Evolutionary conservation across 345 rosid species (phyloP).

Genomic region (Xanthoceras sorbifolium): DNA sequence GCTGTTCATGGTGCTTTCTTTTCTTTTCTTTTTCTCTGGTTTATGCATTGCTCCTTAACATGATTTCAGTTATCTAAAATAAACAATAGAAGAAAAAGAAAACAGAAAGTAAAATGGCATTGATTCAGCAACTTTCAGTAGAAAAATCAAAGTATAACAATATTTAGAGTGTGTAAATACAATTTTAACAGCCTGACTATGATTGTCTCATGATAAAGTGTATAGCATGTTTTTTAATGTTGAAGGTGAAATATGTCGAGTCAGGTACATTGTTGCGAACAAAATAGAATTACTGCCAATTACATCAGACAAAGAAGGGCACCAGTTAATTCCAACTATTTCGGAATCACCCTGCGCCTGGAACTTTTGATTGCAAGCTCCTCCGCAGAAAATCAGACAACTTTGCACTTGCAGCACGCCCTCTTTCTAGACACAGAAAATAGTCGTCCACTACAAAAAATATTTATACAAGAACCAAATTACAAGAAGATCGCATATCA

Average conservation of each 20-base stretch:
- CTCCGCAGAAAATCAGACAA: conserved; percentile 78
- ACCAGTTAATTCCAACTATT: neutral
- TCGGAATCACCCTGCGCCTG: conserved; percentile 31
- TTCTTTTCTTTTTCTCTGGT: neutral
- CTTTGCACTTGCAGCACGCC: conserved; percentile 67
- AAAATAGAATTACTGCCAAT: neutral
- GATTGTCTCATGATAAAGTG: neutral
- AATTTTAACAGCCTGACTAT: neutral
- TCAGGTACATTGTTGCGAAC: neutral
- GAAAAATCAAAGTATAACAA: neutral
- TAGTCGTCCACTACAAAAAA: conserved; percentile 68
- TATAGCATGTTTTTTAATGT: neutral
- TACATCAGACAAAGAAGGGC: neutral
- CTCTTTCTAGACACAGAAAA: conserved; percentile 64
- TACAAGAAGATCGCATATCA: neutral
- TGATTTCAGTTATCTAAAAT: neutral
- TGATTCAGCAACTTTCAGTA: neutral
- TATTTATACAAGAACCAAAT: neutral
- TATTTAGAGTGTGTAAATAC: neutral
- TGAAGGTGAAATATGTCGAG: neutral
- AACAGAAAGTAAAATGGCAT: neutral
- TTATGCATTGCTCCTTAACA: neutral
- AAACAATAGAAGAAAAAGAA: neutral
- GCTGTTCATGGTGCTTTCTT: no score
- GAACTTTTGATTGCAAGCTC: conserved; percentile 59